phyloP scores from a whole-genome alignment of 305 asterid species.

The Fraxinus latifolia region DNA sequence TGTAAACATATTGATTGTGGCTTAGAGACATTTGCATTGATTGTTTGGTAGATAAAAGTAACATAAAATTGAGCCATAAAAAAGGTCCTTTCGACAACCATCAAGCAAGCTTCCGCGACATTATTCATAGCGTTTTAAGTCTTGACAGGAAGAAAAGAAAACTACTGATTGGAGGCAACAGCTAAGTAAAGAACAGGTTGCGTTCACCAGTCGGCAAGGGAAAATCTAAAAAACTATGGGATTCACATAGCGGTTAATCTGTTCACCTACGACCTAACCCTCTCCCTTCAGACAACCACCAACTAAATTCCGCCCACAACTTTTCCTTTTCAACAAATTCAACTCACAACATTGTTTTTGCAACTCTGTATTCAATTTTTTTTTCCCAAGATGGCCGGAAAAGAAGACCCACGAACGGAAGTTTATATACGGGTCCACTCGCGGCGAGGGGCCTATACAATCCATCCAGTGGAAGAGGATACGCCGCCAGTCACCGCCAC shows the following conservation, averaged over 20 bases:
- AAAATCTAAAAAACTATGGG: neutral
- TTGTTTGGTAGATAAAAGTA: no score
- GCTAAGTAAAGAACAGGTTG: neutral
- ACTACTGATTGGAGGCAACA: neutral
- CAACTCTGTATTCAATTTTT: neutral
- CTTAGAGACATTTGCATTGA: no score
- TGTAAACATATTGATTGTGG: no score
- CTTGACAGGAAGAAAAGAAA: neutral
- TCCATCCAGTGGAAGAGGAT: neutral
- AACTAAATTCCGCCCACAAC: neutral
- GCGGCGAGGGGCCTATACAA: neutral
- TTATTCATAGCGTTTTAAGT: no score
- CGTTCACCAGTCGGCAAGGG: neutral
- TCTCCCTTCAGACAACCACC: neutral
- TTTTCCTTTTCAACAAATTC: neutral
- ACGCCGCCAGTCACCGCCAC: neutral
- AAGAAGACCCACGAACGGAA: constrained; percentile 7
- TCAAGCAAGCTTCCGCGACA: no score
- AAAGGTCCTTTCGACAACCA: no score
- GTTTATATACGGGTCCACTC: neutral
- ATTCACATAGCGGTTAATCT: neutral
- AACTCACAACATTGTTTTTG: neutral
- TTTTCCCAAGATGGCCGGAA: neutral
- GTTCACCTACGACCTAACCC: neutral
- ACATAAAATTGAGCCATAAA: no score